Percentiles rank a stretch among this genome's conserved stretches.
phyloP scores from a whole-genome alignment of 1,284 basidiomycete species.

The Trichosporon inkin region DNA sequence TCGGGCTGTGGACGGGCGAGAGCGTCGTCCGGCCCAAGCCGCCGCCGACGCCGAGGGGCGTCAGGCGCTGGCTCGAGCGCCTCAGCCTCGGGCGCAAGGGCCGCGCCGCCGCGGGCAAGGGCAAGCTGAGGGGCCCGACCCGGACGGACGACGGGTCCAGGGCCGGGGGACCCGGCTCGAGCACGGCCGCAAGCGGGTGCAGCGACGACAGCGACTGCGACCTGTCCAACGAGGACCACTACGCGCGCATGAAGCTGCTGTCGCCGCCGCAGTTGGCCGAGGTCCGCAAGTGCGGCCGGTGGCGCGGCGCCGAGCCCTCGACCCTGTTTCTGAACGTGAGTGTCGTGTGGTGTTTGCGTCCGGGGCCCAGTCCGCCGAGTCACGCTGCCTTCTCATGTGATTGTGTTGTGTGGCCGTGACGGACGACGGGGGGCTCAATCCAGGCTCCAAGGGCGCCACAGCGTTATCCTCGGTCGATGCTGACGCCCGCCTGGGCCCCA shows the following conservation, averaged over 20 bases:
- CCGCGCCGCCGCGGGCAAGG: background rate
- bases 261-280: constrained; percentile 25
- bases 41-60: background rate
- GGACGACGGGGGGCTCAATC: too few relatives aligned
- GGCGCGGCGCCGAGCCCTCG: constrained; percentile 26
- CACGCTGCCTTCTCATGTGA: background rate
- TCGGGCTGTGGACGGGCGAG: constrained; percentile 19
- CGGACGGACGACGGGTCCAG: constrained; percentile 5
- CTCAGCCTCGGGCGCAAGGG: constrained; percentile 12
- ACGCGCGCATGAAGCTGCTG: constrained; percentile 9
- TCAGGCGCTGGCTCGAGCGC: constrained; percentile 14
- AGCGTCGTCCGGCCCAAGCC: background rate
- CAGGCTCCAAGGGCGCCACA: too few relatives aligned
- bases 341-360: background rate
- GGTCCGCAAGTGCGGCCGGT: constrained; percentile 27
- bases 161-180: background rate
- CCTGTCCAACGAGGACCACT: constrained; percentile 12
- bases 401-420: too few relatives aligned
- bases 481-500: constrained; percentile 5
- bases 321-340: constrained; percentile 32
- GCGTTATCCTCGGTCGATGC: too few relatives aligned
- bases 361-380: background rate
- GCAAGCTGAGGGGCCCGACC: too few relatives aligned
- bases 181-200: background rate
- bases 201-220: constrained; percentile 17